Conservation (phyloP, 768 basidiomycete genomes). For the Leccinum uliginosum region DNA sequence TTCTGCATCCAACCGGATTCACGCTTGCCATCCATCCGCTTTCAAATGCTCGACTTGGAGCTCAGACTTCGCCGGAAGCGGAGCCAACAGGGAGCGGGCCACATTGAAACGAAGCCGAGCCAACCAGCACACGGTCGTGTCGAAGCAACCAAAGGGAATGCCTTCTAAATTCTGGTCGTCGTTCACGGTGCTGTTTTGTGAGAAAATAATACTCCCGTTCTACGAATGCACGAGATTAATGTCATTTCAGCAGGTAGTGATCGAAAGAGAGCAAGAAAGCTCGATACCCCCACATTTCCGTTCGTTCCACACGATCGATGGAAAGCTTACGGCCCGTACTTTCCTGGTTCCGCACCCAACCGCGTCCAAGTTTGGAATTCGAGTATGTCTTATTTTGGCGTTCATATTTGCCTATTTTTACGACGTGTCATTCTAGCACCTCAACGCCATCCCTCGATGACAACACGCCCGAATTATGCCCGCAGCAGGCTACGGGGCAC, state of each 20-base stretch:
- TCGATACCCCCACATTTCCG: background rate
- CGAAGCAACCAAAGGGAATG: background rate
- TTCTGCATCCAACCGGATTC: background rate
- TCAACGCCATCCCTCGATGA: background rate
- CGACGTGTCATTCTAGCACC: background rate
- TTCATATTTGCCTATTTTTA: background rate
- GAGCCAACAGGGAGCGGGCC: background rate
- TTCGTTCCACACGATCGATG: too few relatives aligned
- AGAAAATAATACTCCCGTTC: background rate
- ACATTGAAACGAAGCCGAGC: background rate
- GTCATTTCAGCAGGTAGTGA: background rate
- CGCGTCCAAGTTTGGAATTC: background rate
- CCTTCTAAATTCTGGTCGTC: background rate
- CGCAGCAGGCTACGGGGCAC: background rate
- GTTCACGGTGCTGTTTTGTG: background rate
- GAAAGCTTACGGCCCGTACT: background rate
- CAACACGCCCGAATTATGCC: background rate
- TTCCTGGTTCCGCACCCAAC: background rate
- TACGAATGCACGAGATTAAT: background rate
- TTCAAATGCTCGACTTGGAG: background rate
- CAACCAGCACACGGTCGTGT: background rate
- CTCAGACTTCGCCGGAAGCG: background rate
- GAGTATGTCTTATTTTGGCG: background rate
- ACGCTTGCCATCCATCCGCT: background rate
- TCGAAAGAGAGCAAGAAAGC: background rate